Percentiles rank a stretch among this genome's conserved stretches.
Evolutionary conservation across 2,329 filamentous ascomycete species (phyloP).

Genomic region (Hypoxylon sp.): DNA sequence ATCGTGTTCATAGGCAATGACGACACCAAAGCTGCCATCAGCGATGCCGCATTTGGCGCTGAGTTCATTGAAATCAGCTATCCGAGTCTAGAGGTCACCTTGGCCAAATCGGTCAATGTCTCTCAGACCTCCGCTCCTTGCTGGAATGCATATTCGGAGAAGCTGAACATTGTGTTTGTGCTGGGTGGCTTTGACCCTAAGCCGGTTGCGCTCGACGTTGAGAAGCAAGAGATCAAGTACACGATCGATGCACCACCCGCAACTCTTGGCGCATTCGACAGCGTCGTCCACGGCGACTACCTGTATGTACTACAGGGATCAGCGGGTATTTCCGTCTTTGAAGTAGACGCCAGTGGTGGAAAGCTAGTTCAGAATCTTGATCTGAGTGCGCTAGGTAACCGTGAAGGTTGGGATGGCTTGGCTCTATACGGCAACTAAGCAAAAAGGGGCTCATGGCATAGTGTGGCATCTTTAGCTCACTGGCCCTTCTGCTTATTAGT

Average conservation of each 20-base stretch:
- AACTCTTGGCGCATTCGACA: background rate
- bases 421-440: background rate
- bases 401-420: background rate
- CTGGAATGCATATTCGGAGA: background rate
- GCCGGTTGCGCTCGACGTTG: background rate
- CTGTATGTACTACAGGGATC: background rate
- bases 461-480: too few relatives aligned
- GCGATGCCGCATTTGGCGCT: conserved; percentile 1
- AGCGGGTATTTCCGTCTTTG: background rate
- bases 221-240: conserved; percentile 1
- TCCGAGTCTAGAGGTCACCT: background rate
- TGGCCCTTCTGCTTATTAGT: too few relatives aligned
- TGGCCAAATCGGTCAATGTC: background rate
- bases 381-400: background rate
- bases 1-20: background rate
- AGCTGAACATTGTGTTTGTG: background rate
- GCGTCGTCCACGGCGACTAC: background rate
- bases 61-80: conserved; percentile 1
- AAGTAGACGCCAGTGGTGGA: background rate
- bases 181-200: background rate
- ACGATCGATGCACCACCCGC: background rate
- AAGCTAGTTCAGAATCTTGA: background rate
- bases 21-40: background rate
- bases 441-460: background rate
- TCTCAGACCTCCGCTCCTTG: background rate